Percentiles rank a stretch among this genome's conserved stretches.
Evolutionary conservation across 169 alveolate species (phyloP).

Genomic region (Besnoitia besnoiti): DNA sequence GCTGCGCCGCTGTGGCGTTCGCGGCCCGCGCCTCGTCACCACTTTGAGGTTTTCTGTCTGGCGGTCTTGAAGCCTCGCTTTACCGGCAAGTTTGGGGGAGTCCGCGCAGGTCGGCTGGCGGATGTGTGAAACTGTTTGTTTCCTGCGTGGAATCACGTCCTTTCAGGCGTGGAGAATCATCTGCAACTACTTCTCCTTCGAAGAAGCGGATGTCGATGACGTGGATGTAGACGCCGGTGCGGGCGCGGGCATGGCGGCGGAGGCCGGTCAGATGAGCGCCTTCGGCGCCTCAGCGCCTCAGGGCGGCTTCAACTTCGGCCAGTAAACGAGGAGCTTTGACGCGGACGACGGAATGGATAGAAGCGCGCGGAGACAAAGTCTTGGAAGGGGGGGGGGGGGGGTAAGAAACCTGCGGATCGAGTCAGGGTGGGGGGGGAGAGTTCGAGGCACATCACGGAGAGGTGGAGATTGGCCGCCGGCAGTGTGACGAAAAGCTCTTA

Average conservation of each 20-base stretch:
- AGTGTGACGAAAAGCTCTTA: no score
- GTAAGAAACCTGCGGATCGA: no score
- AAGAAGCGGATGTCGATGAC: conserved; percentile 48
- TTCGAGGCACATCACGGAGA: no score
- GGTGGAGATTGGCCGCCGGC: no score
- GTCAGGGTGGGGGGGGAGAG: no score
- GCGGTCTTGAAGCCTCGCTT: not conserved
- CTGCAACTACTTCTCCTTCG: conserved; percentile 37
- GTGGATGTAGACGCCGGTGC: conserved; percentile 18
- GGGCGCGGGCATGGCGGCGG: conserved; percentile 26
- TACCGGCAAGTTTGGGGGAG: not conserved
- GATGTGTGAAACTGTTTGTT: not conserved
- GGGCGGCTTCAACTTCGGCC: conserved; percentile 50
- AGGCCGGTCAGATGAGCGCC: conserved; percentile 4
- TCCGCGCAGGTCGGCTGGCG: no score
- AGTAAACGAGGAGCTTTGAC: not conserved
- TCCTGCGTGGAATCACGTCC: no score
- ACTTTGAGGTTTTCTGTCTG: no score
- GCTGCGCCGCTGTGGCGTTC: no score
- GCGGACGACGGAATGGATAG: not conserved
- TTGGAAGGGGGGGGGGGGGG: no score
- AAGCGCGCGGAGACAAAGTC: not conserved
- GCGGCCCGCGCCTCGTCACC: no score
- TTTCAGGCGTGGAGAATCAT: conserved; percentile 40
- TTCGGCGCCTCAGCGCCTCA: conserved; percentile 59